A percentile compares a stretch with the other conserved stretches of the same genome.
These are phyloP conservation scores for Penicillium turbatum DNA, from an alignment of 495 filamentous ascomycete genomes.

Conservation along the genomic window DNA sequence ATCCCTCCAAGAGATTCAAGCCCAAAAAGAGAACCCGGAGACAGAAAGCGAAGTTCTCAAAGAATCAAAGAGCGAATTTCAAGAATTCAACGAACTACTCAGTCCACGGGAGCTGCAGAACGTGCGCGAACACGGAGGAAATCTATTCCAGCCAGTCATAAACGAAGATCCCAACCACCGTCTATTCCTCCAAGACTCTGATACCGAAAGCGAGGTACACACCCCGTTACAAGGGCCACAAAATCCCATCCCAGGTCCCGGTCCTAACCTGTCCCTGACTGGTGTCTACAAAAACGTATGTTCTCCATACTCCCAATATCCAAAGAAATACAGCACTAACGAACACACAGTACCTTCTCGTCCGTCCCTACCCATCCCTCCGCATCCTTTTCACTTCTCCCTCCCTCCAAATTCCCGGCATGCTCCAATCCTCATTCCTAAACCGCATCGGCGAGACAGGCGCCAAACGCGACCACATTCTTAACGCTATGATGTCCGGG, in stretches of 20 bases:
- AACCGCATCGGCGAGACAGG: constrained; percentile 50
- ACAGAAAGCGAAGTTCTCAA: background rate
- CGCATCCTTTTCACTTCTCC: constrained; percentile 61
- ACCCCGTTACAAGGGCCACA: background rate
- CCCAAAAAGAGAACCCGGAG: constrained; percentile 2
- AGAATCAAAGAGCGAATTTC: constrained; percentile 38
- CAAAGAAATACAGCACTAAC: background rate
- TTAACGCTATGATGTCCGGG: constrained; percentile 51
- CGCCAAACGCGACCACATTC: constrained; percentile 52
- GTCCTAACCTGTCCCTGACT: constrained; percentile 20
- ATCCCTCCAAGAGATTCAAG: constrained; percentile 42
- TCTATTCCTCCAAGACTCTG: constrained; percentile 11
- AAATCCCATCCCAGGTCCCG: background rate
- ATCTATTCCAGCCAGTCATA: constrained; percentile 30
- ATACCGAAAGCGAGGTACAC: constrained; percentile 5
- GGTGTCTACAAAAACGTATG: constrained; percentile 48
- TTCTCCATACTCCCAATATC: background rate
- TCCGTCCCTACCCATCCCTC: constrained; percentile 55
- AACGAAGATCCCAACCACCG: constrained; percentile 7
- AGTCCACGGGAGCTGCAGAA: constrained; percentile 52
- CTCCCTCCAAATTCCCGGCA: constrained; percentile 52
- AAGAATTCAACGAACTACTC: constrained; percentile 54
- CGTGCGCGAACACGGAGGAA: constrained; percentile 36
- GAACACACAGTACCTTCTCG: constrained; percentile 49
- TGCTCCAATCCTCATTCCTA: constrained; percentile 55